These are phyloP conservation scores for Russula dissimulans DNA, from an alignment of 768 basidiomycete species.

Conservation along the genomic window DNA sequence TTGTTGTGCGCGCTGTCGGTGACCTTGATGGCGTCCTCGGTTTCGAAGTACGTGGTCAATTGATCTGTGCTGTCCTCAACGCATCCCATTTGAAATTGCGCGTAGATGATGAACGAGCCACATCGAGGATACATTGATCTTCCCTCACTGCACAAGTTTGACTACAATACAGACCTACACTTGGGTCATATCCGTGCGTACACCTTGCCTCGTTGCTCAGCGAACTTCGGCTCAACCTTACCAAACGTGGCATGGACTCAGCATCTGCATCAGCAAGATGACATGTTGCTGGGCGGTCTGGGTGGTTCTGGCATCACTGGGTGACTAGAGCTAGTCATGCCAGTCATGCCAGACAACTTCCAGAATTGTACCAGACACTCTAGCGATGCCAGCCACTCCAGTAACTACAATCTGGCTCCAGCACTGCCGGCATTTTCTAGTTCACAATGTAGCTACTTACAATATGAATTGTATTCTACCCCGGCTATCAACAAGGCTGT, in stretches of 20 bases:
- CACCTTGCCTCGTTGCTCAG: neutral
- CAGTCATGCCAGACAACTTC: no score
- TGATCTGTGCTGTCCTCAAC: neutral
- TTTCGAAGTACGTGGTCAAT: slow-evolving; percentile 56
- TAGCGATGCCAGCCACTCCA: no score
- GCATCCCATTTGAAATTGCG: neutral
- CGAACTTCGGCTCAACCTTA: neutral
- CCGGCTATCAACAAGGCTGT: no score
- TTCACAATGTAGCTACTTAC: no score
- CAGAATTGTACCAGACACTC: no score
- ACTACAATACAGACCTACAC: slow-evolving; percentile 94
- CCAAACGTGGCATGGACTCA: slow-evolving; percentile 21
- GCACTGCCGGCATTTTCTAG: no score
- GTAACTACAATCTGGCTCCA: no score
- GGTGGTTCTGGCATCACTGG: no score
- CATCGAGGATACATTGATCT: slow-evolving; percentile 88
- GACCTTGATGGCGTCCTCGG: slow-evolving; percentile 76
- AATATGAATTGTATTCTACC: no score
- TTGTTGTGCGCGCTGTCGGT: slow-evolving; percentile 57
- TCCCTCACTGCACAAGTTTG: slow-evolving; percentile 71
- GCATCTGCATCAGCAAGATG: slow-evolving; percentile 44
- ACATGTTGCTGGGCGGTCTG: no score
- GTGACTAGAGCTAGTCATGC: no score
- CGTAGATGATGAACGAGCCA: slow-evolving; percentile 87
- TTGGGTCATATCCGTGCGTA: slow-evolving; percentile 65